Base-by-base conservation (phyloP, 2,329 filamentous ascomycete species). In the Penicillium sp. region DNA sequence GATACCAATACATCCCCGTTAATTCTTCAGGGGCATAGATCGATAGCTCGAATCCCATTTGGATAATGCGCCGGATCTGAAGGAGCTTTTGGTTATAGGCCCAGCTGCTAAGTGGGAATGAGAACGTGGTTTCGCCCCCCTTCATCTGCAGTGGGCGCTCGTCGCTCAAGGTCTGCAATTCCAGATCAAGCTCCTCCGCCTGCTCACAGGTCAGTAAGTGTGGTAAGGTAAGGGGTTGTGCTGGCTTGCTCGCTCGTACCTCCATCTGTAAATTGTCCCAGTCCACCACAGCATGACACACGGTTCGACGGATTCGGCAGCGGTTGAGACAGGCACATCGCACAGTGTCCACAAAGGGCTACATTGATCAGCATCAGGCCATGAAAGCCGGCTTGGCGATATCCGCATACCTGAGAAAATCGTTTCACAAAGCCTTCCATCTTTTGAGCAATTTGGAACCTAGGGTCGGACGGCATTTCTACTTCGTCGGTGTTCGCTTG, bases 1-100 rank as follows among this genome's bases (percentile, higher is more conserved):
- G 76, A 69, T 96, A 91, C 85, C 89, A 94, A 71, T 97, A 97
- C 89, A 97, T 96, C 20, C 85, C 86, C 0, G 86, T 83, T 8
- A 94, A 79, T 70, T 99, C 94, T 68, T 96, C 88, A 0, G 85
- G 81, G 46, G 93, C 86, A 71, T 97, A 97, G 8, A 96, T 84
- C 36, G 93, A 87, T 10, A 97, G 85, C 72, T 99, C 94, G 69
- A 99, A 97, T 10, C 95, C 94, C 26, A 97, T 84, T 66, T 97
- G 89, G 13, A 97, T 81, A 39, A 95, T 87, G 78, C 86, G 88
- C 67, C 93, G 88, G 81, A 97, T 90, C 64, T 93, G 84, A 24
- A 83, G 84, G n/a, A 97, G 80, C 71, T 97, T 97, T 72, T 96
- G 90, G 53, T 92, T 83, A 63, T 93, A 95, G 0, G 87, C 84